Conservation (phyloP, 331 rosid species). For the Dryas integrifolia region DNA sequence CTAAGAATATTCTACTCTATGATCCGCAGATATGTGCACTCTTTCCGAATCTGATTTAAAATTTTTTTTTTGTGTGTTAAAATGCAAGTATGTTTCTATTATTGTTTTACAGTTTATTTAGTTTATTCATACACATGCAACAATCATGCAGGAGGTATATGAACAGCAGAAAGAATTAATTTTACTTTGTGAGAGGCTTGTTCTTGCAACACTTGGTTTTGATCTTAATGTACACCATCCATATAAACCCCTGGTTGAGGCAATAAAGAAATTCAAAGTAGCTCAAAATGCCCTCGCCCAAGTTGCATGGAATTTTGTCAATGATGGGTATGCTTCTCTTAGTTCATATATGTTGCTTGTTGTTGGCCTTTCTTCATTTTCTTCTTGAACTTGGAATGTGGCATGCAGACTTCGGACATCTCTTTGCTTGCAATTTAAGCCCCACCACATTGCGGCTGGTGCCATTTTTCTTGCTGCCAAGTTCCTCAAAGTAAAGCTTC, state of each 20-base stretch:
- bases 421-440: conserved; percentile 98
- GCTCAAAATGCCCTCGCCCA: conserved; percentile 99
- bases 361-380: conserved; percentile 39
- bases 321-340: conserved; percentile 75
- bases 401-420: conserved; percentile 96
- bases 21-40: neutral
- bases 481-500: conserved; percentile 96
- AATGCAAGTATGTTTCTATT: conserved; percentile 6
- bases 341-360: conserved; percentile 27
- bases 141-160: conserved; percentile 75
- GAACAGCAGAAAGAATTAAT: conserved; percentile 93
- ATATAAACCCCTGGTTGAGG: conserved; percentile 97
- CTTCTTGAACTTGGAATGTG: conserved; percentile 62
- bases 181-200: conserved; percentile 85
- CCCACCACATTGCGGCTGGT: conserved; percentile 99
- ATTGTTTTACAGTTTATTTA: neutral
- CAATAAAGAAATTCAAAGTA: conserved; percentile 96
- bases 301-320: conserved; percentile 98
- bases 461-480: conserved; percentile 99
- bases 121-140: conserved; percentile 23
- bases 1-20: neutral
- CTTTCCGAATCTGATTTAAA: neutral
- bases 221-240: conserved; percentile 96
- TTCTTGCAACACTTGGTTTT: conserved; percentile 92
- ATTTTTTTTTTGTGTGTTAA: neutral